Evolutionary conservation across 768 basidiomycete species (phyloP).

Genomic region (Strobilomyces confusus): DNA sequence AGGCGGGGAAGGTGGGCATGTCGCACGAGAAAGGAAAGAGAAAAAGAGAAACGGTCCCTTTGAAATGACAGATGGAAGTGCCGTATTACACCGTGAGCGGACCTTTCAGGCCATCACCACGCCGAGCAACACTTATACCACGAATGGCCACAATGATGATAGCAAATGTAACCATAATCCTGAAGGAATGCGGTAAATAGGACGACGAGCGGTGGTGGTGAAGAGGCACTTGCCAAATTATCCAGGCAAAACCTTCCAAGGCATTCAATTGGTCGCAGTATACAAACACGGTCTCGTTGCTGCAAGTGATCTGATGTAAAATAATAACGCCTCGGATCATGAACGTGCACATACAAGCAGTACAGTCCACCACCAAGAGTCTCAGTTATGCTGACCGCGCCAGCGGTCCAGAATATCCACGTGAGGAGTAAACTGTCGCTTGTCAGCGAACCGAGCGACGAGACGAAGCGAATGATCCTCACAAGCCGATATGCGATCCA

Average conservation of each 20-base stretch:
- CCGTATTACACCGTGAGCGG: slow-evolving; percentile 39
- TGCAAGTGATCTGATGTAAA: slow-evolving; percentile 7
- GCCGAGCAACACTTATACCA: slow-evolving; percentile 52
- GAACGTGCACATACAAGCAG: slow-evolving; percentile 48
- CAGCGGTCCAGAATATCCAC: slow-evolving; percentile 78
- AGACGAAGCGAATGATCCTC: slow-evolving; percentile 22
- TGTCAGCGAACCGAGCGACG: slow-evolving; percentile 3
- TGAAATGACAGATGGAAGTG: slow-evolving; percentile 5
- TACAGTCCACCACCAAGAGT: slow-evolving; percentile 65
- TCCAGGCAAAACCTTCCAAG: slow-evolving; percentile 70
- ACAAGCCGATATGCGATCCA: slow-evolving; percentile 62
- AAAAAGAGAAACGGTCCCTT: background rate
- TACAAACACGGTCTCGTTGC: slow-evolving; percentile 41
- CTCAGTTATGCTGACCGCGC: slow-evolving; percentile 65
- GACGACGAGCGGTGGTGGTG: background rate
- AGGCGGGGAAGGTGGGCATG: slow-evolving; percentile 6
- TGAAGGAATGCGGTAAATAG: slow-evolving; percentile 23
- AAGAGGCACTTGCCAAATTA: slow-evolving; percentile 49
- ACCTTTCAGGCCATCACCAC: slow-evolving; percentile 67
- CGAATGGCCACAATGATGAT: slow-evolving; percentile 57
- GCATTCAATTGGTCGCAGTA: slow-evolving; percentile 81
- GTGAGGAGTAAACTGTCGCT: slow-evolving; percentile 54
- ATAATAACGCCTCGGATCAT: background rate
- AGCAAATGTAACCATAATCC: slow-evolving; percentile 62
- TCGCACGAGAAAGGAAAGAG: slow-evolving; percentile 11